Evolutionary conservation across 257 asterid genomes (phyloP).

Genomic region (Solanum bulbocastanum): DNA sequence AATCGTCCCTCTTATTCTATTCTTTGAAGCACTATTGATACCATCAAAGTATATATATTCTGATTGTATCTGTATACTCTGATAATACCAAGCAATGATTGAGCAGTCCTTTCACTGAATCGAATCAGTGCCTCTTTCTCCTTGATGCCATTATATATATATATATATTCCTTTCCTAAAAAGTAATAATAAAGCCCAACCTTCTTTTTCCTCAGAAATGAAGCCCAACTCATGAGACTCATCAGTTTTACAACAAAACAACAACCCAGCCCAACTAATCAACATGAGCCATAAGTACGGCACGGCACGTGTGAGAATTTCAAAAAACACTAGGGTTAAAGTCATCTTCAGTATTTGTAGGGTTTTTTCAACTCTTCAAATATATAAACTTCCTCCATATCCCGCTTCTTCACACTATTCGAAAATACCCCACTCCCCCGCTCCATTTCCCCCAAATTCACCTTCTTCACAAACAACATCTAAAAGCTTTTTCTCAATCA

Average conservation of each 20-base stretch:
- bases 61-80: no score
- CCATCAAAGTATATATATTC: no score
- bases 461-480: background rate
- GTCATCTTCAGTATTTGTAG: constrained; percentile 17
- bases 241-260: background rate
- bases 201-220: no score
- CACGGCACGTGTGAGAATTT: constrained; percentile 6
- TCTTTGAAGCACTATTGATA: no score
- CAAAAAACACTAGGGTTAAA: constrained; percentile 18
- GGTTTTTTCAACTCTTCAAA: background rate
- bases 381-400: background rate
- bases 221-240: background rate
- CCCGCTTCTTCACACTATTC: constrained; percentile 62
- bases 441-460: background rate
- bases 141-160: no score
- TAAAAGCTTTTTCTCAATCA: background rate
- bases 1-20: no score
- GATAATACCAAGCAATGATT: no score
- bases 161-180: no score
- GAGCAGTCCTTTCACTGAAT: no score
- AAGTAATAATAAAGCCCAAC: background rate
- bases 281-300: background rate
- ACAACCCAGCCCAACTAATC: background rate
- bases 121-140: no score
- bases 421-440: constrained; percentile 16